Evolutionary conservation across 371 early-diverging fungal species (phyloP).

Genomic region (Gilbertella persicaria): DNA sequence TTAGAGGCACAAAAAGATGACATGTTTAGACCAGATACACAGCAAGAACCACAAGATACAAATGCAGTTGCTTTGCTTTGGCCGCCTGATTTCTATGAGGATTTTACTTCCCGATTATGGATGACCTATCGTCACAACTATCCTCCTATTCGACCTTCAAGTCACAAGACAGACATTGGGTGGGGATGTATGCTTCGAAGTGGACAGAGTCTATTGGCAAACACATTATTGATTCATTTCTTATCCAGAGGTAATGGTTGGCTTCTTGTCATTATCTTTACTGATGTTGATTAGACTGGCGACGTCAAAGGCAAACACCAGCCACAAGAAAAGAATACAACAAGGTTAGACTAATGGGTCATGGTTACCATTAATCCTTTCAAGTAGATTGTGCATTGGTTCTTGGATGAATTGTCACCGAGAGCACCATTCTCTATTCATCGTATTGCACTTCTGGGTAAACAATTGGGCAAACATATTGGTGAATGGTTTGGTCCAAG

Average conservation of each 20-base stretch:
- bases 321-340: conserved; percentile 42
- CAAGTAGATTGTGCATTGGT: conserved; percentile 74
- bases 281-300: conserved; percentile 48
- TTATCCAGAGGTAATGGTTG: conserved; percentile 67
- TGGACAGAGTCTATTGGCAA: conserved; percentile 91
- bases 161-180: conserved; percentile 84
- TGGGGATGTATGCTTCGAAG: conserved; percentile 98
- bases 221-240: conserved; percentile 73
- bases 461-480: conserved; percentile 83
- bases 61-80: conserved; percentile 27
- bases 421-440: conserved; percentile 91
- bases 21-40: conserved; percentile 24
- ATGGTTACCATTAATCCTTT: conserved; percentile 1
- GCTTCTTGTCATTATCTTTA: too few relatives aligned
- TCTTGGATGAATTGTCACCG: conserved; percentile 78
- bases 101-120: conserved; percentile 84
- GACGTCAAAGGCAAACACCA: conserved; percentile 40
- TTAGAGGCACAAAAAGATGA: conserved; percentile 38
- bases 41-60: conserved; percentile 4
- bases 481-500: conserved; percentile 98
- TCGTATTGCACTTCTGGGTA: conserved; percentile 83
- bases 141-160: conserved; percentile 79
- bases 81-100: conserved; percentile 64
- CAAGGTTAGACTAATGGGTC: conserved; percentile 32
- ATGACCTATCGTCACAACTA: conserved; percentile 91